Base-by-base conservation (phyloP, 441 rosid species). In the Adansonia madagascariensis region DNA sequence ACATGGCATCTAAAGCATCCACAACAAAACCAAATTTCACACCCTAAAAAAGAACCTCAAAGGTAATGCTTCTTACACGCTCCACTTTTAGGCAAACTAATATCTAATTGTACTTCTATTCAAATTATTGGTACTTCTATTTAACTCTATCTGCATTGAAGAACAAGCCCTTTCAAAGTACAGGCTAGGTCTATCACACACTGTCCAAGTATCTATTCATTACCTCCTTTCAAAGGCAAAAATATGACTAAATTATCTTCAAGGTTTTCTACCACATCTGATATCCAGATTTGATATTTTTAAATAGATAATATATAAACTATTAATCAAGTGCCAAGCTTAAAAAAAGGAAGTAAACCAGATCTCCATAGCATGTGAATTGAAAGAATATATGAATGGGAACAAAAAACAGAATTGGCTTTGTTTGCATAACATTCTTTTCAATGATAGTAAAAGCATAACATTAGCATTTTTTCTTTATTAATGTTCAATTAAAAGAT, bases 161-260 rank as follows among this genome's bases (percentile, higher is more conserved):
- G 60, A 44, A n/a, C 8, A n/a, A 55, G 17, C 8, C 50, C 47
- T 27, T 71, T 0, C 0, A 1, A 24, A 11, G 14, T 68, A 47
- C 10, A 49, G 17, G 59, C 20, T 50, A 12, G 1, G 3, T 24
- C 57, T 49, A 49, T 14, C 2, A 59, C 6, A 64, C 24, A 39
- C 47, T 5, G 3, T 49, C 61, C 57, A 62, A 62, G n/a, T 4
- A 50, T 62, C 47, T 47, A 75, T 62, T 7, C 24, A 61, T 24
- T 49, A n/a, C 24, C 49, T 62, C n/a, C 49, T 46, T 44, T 75
- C 49, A 62, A 49, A 75, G 10, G 71, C 57, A 61, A 39, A 71
- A 61, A 17, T 49, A 62, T 46, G 35, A 24, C 41, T 18, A 49
- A 27, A 47, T 35, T 46, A 75, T 24, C 69, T 62, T 49, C 9